These are phyloP conservation scores for Sarocladium brachiariae DNA, from an alignment of 2,329 filamentous ascomycete genomes.

Conservation along the genomic window DNA sequence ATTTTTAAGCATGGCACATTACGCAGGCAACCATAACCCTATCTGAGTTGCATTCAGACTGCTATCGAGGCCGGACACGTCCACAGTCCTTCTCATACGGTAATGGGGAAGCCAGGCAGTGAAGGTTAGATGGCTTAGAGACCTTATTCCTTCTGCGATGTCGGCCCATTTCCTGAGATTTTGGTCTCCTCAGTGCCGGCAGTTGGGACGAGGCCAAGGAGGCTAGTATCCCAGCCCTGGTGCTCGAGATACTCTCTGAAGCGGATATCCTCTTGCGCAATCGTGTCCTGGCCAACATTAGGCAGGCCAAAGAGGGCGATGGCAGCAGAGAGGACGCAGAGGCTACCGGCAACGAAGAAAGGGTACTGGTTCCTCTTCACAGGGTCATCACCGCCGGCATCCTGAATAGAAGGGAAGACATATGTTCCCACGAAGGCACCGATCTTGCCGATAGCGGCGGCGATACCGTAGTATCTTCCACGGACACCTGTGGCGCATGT, in stretches of 20 bases:
- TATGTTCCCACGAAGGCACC: constrained; percentile 82
- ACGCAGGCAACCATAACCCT: too few species aligned
- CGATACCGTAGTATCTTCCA: constrained; percentile 65
- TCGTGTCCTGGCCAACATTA: constrained; percentile 77
- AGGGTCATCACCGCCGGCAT: constrained; percentile 46
- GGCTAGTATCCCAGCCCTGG: constrained; percentile 67
- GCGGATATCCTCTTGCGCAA: constrained; percentile 65
- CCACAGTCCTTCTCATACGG: too few species aligned
- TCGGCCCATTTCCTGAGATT: not conserved
- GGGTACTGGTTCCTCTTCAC: constrained; percentile 70
- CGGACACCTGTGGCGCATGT: constrained; percentile 83
- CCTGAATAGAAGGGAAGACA: constrained; percentile 68
- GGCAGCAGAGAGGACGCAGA: constrained; percentile 68
- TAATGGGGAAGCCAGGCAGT: too few species aligned
- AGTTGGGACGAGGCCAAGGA: constrained; percentile 36
- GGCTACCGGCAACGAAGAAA: constrained; percentile 74
- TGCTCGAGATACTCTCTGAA: constrained; percentile 68
- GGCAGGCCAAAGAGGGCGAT: constrained; percentile 59
- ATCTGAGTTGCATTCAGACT: too few species aligned
- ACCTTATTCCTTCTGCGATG: not conserved
- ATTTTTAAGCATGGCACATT: too few species aligned
- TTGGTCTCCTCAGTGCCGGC: not conserved
- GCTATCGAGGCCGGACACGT: too few species aligned
- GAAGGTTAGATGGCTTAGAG: too few species aligned
- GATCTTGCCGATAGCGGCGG: constrained; percentile 67